phyloP scores from a whole-genome alignment of 2,329 filamentous ascomycete species.

The Cordyceps pruinosa region DNA sequence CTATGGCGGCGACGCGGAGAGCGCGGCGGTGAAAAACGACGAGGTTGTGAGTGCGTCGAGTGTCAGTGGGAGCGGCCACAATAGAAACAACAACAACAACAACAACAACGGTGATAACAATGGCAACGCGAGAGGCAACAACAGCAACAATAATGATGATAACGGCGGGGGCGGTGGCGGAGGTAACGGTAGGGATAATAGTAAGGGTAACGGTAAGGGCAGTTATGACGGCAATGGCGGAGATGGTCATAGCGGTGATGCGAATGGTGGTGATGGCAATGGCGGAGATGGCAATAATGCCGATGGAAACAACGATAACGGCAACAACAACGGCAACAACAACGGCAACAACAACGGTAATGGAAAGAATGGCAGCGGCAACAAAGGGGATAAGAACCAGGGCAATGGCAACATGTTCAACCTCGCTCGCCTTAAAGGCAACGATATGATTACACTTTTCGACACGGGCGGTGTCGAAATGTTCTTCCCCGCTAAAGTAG shows the following conservation, averaged over 20 bases:
- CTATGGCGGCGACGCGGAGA: neutral
- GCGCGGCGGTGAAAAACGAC: neutral
- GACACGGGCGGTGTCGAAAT: slow-evolving; percentile 2
- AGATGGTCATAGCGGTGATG: neutral
- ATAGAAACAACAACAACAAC: neutral
- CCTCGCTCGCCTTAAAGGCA: neutral
- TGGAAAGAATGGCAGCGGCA: neutral
- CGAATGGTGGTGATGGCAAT: neutral
- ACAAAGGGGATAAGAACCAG: no score
- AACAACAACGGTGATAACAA: neutral
- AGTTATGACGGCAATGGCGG: neutral
- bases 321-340: neutral
- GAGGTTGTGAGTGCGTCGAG: neutral
- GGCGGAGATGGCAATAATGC: neutral
- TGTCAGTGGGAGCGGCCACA: neutral
- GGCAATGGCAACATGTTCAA: neutral
- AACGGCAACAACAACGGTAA: neutral
- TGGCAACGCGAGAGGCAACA: neutral
- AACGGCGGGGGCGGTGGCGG: no score
- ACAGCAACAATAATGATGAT: neutral
- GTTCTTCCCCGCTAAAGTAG: neutral
- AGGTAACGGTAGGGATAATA: neutral
- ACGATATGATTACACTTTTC: neutral
- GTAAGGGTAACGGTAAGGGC: neutral
- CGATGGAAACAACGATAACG: neutral